phyloP scores from a whole-genome alignment of 2,329 filamentous ascomycete species.

The Aaosphaeria arxii region DNA sequence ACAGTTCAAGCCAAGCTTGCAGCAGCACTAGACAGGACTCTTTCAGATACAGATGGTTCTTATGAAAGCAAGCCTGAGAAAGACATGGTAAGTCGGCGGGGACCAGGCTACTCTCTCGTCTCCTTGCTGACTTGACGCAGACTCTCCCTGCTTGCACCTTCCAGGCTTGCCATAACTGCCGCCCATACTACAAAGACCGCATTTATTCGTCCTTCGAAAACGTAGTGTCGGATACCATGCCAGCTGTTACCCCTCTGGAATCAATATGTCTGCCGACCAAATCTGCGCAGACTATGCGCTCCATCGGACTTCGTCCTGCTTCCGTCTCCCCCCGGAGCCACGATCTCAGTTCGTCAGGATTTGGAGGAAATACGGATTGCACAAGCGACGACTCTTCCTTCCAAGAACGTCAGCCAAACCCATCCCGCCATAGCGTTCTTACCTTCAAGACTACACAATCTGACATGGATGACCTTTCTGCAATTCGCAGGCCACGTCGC shows the following conservation, averaged over 20 bases:
- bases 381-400: neutral
- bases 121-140: neutral
- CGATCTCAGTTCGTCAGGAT: no score
- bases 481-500: no score
- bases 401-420: neutral
- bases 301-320: conserved; percentile 22
- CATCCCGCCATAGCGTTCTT: neutral
- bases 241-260: conserved; percentile 31
- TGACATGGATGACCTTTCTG: no score
- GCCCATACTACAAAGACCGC: conserved; percentile 49
- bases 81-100: no score
- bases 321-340: no score
- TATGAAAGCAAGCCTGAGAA: no score
- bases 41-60: no score
- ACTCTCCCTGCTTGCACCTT: conserved; percentile 35
- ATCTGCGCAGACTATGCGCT: conserved; percentile 32
- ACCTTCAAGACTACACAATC: neutral
- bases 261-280: conserved; percentile 30
- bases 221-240: conserved; percentile 37
- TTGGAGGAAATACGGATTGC: no score
- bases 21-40: neutral
- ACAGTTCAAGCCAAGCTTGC: conserved; percentile 13
- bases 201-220: conserved; percentile 44
- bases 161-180: conserved; percentile 49
- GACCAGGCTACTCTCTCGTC: no score